Evolutionary conservation across 1,284 basidiomycete species (phyloP).

Genomic region (Tremellales sp.): DNA sequence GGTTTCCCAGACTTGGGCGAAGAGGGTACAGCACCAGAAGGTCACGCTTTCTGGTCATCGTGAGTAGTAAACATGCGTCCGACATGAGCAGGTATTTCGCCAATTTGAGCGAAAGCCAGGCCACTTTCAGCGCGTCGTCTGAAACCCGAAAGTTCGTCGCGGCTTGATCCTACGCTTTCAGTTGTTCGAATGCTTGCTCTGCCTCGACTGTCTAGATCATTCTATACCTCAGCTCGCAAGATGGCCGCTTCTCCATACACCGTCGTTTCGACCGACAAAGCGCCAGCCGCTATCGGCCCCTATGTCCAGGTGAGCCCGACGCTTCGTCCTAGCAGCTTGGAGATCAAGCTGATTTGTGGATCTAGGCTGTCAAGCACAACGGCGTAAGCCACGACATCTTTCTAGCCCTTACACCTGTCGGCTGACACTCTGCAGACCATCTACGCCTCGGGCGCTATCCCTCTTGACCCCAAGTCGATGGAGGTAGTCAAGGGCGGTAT

Average conservation of each 20-base stretch:
- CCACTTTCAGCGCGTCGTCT: too few species aligned
- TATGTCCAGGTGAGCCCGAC: constrained; percentile 58
- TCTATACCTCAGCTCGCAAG: constrained; percentile 16
- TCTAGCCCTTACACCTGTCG: not conserved
- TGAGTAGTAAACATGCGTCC: too few species aligned
- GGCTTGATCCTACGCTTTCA: too few species aligned
- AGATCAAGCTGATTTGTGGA: constrained; percentile 33
- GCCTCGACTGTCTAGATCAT: not conserved
- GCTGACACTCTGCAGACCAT: constrained; percentile 53
- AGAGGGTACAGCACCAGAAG: too few species aligned
- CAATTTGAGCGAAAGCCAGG: too few species aligned
- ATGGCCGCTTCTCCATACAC: constrained; percentile 38
- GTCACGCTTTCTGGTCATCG: too few species aligned
- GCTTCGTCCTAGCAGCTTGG: not conserved
- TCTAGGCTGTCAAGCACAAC: constrained; percentile 80
- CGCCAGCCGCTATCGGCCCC: constrained; percentile 81
- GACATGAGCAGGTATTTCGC: too few species aligned
- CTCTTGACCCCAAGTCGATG: constrained; percentile 71
- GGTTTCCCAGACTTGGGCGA: too few species aligned
- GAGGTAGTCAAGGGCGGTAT: constrained; percentile 74
- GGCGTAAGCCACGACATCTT: constrained; percentile 50
- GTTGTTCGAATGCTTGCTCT: too few species aligned
- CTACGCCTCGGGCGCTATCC: constrained; percentile 87
- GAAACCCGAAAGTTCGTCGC: too few species aligned
- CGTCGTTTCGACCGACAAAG: constrained; percentile 52